A percentile compares a stretch with the other conserved stretches of the same genome.
phyloP scores from a whole-genome alignment of 148 eudicot genomes.

The Diospyros lotus region DNA sequence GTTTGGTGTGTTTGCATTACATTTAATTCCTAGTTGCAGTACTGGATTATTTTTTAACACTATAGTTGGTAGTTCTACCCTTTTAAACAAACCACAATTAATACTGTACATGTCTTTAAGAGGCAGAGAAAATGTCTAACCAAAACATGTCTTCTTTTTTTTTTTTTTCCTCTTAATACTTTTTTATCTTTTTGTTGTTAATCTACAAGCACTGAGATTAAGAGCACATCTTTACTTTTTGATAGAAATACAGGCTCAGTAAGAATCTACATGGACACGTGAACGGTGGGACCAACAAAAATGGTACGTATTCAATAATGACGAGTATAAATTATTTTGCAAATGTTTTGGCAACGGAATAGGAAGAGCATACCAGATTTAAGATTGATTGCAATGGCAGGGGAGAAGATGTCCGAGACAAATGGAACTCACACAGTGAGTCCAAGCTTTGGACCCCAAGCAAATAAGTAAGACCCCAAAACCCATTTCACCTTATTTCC shows the following conservation, averaged over 20 bases:
- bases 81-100: not conserved
- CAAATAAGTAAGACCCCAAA: conserved; percentile 48
- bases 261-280: conserved; percentile 78
- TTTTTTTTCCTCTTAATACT: not conserved
- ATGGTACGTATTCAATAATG: conserved; percentile 35
- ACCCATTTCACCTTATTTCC: not conserved
- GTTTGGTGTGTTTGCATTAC: not conserved
- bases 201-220: not conserved
- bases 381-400: conserved; percentile 34
- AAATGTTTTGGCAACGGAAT: not conserved
- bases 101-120: not conserved
- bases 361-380: conserved; percentile 10
- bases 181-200: not conserved
- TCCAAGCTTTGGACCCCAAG: conserved; percentile 42
- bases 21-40: not conserved
- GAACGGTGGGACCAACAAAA: conserved; percentile 42
- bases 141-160: too few relatives aligned
- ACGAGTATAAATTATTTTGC: not conserved
- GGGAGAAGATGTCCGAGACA: conserved; percentile 43
- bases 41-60: not conserved
- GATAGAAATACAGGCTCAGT: conserved; percentile 89
- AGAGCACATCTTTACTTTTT: conserved; percentile 12
- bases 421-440: conserved; percentile 44
- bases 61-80: not conserved
- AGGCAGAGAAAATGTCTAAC: not conserved